Conservation (phyloP, 331 rosid species). For the Quercus lobata region DNA sequence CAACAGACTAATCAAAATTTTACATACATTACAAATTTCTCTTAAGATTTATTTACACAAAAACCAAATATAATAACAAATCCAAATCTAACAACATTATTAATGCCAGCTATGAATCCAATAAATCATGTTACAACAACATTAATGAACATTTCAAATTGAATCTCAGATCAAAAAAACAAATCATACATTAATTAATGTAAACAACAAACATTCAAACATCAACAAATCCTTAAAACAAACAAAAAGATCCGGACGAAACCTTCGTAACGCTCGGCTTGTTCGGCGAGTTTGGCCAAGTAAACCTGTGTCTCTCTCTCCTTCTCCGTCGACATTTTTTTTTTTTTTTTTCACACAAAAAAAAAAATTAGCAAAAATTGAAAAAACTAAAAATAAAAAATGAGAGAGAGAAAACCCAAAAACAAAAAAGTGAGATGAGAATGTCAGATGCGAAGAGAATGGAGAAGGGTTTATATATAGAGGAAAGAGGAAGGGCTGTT, state of each 20-base stretch:
- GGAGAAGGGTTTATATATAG: constrained; percentile 23
- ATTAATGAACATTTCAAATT: not conserved
- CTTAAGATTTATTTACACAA: too few species aligned
- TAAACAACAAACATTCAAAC: constrained; percentile 13
- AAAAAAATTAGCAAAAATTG: constrained; percentile 34
- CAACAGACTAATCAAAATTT: too few species aligned
- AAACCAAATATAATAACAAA: too few species aligned
- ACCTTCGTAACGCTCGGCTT: constrained; percentile 98
- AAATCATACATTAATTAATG: too few species aligned
- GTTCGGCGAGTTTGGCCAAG: constrained; percentile 95
- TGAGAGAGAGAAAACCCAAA: not conserved
- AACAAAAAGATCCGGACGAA: not conserved
- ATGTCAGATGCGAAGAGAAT: not conserved
- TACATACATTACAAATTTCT: too few species aligned
- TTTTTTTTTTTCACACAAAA: not conserved
- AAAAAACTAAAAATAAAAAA: not conserved
- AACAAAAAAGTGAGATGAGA: not conserved
- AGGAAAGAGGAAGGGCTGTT: constrained; percentile 1
- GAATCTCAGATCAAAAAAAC: not conserved
- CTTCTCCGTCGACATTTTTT: constrained; percentile 68
- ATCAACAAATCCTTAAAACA: not conserved
- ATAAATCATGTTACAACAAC: not conserved
- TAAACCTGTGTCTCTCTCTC: constrained; percentile 96
- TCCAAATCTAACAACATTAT: too few species aligned
- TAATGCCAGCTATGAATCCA: not conserved